A percentile compares a stretch with the other conserved stretches of the same genome.
These are phyloP conservation scores for Chenopodium quinoa DNA, from an alignment of 148 eudicot genomes.

Conservation along the genomic window DNA sequence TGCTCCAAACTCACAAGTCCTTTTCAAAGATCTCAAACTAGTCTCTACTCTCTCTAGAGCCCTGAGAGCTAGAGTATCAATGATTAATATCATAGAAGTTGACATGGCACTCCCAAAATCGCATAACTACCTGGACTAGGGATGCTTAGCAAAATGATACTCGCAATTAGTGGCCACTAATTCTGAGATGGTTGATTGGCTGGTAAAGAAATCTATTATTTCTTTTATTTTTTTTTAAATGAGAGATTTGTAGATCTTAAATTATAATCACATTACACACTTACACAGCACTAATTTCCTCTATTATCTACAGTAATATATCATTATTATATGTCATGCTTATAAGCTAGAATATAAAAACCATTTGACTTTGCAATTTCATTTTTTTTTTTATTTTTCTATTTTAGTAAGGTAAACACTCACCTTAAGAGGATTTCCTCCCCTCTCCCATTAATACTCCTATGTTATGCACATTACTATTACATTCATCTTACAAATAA, in stretches of 20 bases:
- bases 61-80: neutral
- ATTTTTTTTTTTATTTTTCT: too few relatives aligned
- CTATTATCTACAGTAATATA: too few relatives aligned
- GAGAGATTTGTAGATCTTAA: neutral
- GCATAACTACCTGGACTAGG: neutral
- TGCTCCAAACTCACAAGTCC: neutral
- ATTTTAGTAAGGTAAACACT: too few relatives aligned
- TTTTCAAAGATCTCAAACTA: neutral
- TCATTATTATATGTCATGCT: too few relatives aligned
- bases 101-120: neutral
- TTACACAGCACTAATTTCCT: too few relatives aligned
- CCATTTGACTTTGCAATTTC: too few relatives aligned
- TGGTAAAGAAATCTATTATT: neutral
- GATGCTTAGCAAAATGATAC: neutral
- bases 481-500: too few relatives aligned
- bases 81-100: neutral
- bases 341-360: too few relatives aligned
- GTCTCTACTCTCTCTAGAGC: neutral
- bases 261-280: neutral
- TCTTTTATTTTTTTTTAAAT: neutral
- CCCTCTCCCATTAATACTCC: too few relatives aligned
- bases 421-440: too few relatives aligned
- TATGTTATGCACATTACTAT: too few relatives aligned
- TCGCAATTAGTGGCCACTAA: neutral
- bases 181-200: neutral